Base-by-base conservation (phyloP, 2,329 filamentous ascomycete species). In the Nothopassalora personata region DNA sequence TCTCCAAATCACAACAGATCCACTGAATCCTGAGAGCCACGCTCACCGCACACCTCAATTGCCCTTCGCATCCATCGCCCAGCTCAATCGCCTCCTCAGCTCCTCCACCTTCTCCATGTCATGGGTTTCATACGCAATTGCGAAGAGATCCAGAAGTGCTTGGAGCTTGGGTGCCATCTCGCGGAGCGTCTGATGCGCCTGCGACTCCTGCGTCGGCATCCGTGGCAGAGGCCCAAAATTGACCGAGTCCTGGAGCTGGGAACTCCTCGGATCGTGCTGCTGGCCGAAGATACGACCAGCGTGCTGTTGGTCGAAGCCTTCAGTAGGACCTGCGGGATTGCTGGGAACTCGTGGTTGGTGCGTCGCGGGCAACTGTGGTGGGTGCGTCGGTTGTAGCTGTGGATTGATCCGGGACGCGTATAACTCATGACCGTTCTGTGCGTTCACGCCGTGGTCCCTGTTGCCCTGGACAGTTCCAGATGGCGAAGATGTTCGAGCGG, bases 21-120 rank as follows among this genome's bases (percentile, higher is more conserved):
- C 33, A 34, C 33, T 23, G 23, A 13, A 11, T 36, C 4, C 10
- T 27, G 23, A 23, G 23, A 23, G 23, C 47, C 34, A 11, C 34
- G 15, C 8, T 10, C 34, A 13, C 3, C 34, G 34, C 34, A 36
- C 15, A 23, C 53, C 27, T 55, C 19, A 49, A 15, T 33, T 33
- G 23, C 46, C 54, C 30, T 28, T 23, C 7, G 34, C 33, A 11
- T 45, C 45, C 1, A 56, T 48, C 3, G 54, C 46, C 54, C 54
- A 56, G 27, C 43, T 36, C 54, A 50, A 51, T 15, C 46, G 8
- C 54, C 19, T 34, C 19, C 54, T 46, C 54, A 56, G 45, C 28
- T 56, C 54, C 45, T 56, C 54, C 28, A 47, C 54, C 45, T 31
- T 56, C 8, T 34, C 46, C n/a, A 56, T 19, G 27, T 56, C 54